Evolutionary conservation across 345 rosid genomes (phyloP), one percentile per base, ranked within the genome.

Genomic region (Citrus reticulata): DNA sequence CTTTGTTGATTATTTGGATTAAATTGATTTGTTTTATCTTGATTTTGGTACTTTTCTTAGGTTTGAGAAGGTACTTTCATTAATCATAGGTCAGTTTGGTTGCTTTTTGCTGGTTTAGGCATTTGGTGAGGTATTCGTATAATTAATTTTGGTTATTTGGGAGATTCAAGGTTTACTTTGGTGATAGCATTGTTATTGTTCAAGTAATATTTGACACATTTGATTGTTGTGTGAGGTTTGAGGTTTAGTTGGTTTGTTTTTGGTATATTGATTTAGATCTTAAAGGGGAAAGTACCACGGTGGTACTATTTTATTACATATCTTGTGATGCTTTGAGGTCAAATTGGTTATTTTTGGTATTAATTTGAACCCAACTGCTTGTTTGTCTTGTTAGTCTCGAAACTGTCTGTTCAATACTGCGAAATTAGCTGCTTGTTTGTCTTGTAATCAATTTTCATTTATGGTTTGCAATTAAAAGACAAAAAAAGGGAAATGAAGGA

Each of bases 401-500:
- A 54, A 54, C 22, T 54, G 22, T 2, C 58, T 9, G 4, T 24
- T 73, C 27, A 60, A 73, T 20, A 24, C 46, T 24, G 34, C 4
- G 35, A 60, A 34, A 8, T 22, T 59, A 20, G 24, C 22, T 73
- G 25, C 25, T n/a, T 24, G 69, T 64, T 49, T 54, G 46, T 75
- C 69, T 60, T 74, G 77, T 22, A 72, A 62, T 61, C 22, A 74
- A 74, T 27, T 40, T 73, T 40, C 64, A 20, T 60, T 58, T 72
- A 27, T 17, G 2, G 19, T 65, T 9, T 49, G n/a, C 42, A 30
- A 14, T 64, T 75, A 17, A 29, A 46, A 4, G 13, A n/a, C 0
- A 62, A 16, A 20, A 6, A 2, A 9, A 10, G 10, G 13, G 35
- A 57, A 22, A 72, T 20, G 57, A 55, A 5, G 25, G 37, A 72